Evolutionary conservation across 129 eudicot genomes (phyloP), one percentile per base, ranked within the genome.

Genomic region (Flaveria brownii): DNA sequence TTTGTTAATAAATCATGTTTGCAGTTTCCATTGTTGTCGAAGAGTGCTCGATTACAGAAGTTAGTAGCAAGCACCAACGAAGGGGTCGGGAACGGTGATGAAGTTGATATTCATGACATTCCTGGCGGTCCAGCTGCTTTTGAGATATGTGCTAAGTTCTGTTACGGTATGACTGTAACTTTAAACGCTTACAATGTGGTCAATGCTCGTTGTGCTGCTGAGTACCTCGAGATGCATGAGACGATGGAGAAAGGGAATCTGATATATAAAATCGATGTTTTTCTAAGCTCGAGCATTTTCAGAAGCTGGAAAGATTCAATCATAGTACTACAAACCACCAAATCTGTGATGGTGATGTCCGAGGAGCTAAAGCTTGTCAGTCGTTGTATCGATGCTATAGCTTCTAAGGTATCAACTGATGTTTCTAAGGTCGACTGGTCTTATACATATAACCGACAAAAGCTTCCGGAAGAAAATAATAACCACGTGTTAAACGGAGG

Each of bases 301-400:
- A 63, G 93, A 54, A 91, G 97, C 81, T 94, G 98, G 98, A 94
- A 94, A 78, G 98, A 94, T 78, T 94, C 98, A 2, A 94, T 94
- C 59, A 85, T 91, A 28, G 96, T 88, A 62, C 91, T 94, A 47
- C 97, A 94, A 77, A 82, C 93, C 16, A 77, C 88, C 5, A 91
- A 84, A 77, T 78, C 90, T 22, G 28, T 80, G 62, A 77, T 82
- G 64, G 88, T 88, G 61, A n/a, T 68, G 47, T 68, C 72, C 1
- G 72, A 68, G 52, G 72, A 68, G 1, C 54, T 42, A 43, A 68
- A 68, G 72, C 8, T 68, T 2, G 72, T 68, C n/a, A 68, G 52
- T 18, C 72, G 17, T 39, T 88, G 91, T 52, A 68, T 88, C 23
- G 87, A 88, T 1, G 84, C 94, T 14, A 79, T 88, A 23, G 90